Conservation (phyloP, 176 grass and related monocot genomes). For the Oryza officinalis region DNA sequence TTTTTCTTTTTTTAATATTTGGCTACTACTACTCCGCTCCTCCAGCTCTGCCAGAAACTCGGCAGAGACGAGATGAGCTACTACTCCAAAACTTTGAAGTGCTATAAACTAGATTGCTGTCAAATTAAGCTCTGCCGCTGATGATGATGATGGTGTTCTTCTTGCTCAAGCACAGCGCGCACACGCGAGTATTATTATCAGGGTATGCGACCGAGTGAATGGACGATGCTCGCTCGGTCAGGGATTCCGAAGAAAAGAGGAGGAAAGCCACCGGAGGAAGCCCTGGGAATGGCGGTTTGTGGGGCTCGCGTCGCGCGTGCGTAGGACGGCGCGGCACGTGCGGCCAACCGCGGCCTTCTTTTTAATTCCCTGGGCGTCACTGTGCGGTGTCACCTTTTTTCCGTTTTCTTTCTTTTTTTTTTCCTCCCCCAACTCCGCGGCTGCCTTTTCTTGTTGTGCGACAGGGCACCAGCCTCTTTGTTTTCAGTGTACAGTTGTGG, state of each 20-base stretch:
- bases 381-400: constrained; percentile 20
- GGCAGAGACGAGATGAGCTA: neutral
- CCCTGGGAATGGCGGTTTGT: constrained; percentile 39
- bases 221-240: neutral
- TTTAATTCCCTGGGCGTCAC: constrained; percentile 1
- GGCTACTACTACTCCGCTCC: constrained; percentile 36
- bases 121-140: constrained; percentile 19
- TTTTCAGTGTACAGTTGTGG: neutral
- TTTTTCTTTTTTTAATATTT: constrained; percentile 46
- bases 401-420: neutral
- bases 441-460: neutral
- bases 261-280: constrained; percentile 29
- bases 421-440: neutral
- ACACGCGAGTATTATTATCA: neutral
- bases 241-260: constrained; percentile 8
- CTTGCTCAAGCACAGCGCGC: constrained; percentile 16
- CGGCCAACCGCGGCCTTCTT: constrained; percentile 14
- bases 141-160: constrained; percentile 13
- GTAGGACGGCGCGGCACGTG: constrained; percentile 52
- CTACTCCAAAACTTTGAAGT: neutral
- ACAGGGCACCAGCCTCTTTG: constrained; percentile 22
- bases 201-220: neutral
- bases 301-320: constrained; percentile 35
- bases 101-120: constrained; percentile 10
- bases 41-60: constrained; percentile 19